These are phyloP conservation scores for Didymella exigua DNA, from an alignment of 2,329 filamentous ascomycete genomes.

Conservation along the genomic window DNA sequence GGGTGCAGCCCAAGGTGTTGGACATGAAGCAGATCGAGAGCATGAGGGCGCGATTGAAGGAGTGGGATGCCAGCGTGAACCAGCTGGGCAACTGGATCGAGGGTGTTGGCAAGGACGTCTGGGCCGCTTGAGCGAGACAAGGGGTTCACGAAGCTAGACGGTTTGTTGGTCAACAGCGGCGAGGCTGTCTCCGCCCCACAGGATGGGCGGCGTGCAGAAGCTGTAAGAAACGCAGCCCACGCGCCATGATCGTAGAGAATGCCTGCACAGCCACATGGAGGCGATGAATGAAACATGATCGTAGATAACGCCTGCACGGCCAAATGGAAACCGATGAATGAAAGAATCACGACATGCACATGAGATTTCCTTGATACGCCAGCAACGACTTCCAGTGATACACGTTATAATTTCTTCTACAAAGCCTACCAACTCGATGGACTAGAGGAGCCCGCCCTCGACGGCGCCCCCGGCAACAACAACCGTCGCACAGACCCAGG, in stretches of 20 bases:
- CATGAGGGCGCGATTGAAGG: conserved; percentile 84
- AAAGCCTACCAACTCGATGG: neutral
- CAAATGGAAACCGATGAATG: neutral
- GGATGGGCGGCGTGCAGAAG: conserved; percentile 5
- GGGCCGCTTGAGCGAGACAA: conserved; percentile 66
- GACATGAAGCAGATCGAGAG: conserved; percentile 94
- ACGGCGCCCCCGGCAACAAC: conserved; percentile 37
- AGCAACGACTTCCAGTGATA: too few relatives aligned
- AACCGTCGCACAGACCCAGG: conserved; percentile 70
- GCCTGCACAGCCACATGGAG: conserved; percentile 9
- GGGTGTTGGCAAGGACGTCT: conserved; percentile 89
- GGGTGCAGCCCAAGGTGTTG: conserved; percentile 98
- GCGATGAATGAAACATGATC: conserved; percentile 18
- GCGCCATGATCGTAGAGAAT: conserved; percentile 27
- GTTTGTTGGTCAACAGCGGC: neutral
- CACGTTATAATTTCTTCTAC: too few relatives aligned
- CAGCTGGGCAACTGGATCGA: conserved; percentile 98
- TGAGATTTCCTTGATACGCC: too few relatives aligned
- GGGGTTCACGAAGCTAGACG: neutral
- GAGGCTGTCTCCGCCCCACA: neutral
- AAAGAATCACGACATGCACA: conserved; percentile 8
- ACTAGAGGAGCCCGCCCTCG: conserved; percentile 3
- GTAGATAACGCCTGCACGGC: too few relatives aligned
- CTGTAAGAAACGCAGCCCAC: conserved; percentile 10
- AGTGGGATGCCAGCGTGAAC: conserved; percentile 97